These are phyloP conservation scores for Xylariomycetidae sp. DNA, from an alignment of 2,329 filamentous ascomycete species.

Conservation along the genomic window DNA sequence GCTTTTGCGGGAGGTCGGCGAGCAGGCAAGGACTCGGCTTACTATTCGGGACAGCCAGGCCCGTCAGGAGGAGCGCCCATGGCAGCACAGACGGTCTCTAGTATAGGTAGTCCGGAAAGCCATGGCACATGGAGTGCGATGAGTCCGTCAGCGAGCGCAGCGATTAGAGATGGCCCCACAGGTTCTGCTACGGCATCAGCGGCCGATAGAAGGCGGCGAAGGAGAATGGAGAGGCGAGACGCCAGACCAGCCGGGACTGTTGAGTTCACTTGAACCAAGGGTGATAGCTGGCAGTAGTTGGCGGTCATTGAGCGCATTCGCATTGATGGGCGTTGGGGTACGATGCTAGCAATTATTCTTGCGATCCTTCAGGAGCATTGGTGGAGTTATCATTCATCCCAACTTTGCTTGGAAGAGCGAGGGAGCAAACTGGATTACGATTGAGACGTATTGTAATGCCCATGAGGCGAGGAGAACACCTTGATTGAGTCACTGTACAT, in stretches of 20 bases:
- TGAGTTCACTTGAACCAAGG: too few relatives aligned
- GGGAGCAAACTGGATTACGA: too few relatives aligned
- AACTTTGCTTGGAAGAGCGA: too few relatives aligned
- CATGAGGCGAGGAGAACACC: too few relatives aligned
- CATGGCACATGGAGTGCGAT: slow-evolving; percentile 52
- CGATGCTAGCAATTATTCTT: too few relatives aligned
- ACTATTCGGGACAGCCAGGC: slow-evolving; percentile 50
- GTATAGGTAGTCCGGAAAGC: slow-evolving; percentile 38
- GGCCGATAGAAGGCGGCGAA: slow-evolving; percentile 50
- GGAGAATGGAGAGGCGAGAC: slow-evolving; percentile 49
- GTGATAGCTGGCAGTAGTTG: too few relatives aligned
- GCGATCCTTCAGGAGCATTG: too few relatives aligned
- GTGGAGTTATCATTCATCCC: too few relatives aligned
- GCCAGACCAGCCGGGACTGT: neutral
- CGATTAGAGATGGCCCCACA: slow-evolving; percentile 26
- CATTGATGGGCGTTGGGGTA: too few relatives aligned
- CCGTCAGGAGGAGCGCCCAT: slow-evolving; percentile 35
- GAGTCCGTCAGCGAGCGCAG: slow-evolving; percentile 42
- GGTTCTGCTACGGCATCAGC: slow-evolving; percentile 34
- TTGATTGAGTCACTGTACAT: too few relatives aligned
- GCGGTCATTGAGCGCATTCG: too few relatives aligned
- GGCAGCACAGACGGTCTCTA: slow-evolving; percentile 42
- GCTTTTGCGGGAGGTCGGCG: slow-evolving; percentile 48
- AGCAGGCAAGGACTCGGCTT: slow-evolving; percentile 54
- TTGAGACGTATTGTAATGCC: too few relatives aligned